Base-by-base conservation (phyloP, 345 rosid species). In the Cochlearia excelsa region DNA sequence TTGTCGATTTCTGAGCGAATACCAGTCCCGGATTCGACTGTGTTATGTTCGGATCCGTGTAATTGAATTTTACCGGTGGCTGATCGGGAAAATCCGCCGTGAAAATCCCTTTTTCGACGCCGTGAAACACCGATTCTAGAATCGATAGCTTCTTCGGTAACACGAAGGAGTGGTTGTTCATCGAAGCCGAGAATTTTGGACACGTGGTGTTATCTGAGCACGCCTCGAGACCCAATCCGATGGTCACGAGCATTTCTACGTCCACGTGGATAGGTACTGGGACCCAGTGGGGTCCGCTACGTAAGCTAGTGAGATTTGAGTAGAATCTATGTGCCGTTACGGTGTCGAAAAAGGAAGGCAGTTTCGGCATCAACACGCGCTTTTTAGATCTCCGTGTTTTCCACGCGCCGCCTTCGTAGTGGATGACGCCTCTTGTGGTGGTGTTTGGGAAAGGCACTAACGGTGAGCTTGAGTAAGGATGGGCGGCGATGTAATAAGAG, bases 401-500 rank as follows among this genome's bases (percentile, higher is more conserved):
- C 9, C 66, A 64, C 51, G 39, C 70, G 42, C 84, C 68, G 0
- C 81, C 61, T 1, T 53, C 48, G 41, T 89, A 92, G 16, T 67
- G 30, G 46, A 92, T 30, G 63, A 88, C 59, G 27, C 86, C 98
- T 26, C 90, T 76, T 0, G 97, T 80, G 38, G 98, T 83, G 1
- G 84, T 83, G 72, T 75, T 81, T 7, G 63, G 75, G 46, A 80
- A 81, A 0, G 55, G 28, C 0, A 62, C 37, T 7, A 30, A 38
- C 0, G 71, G 67, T 3, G 82, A 83, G 5, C 86, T 88, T 3
- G 57, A 65, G 52, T 88, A 92, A 1, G 90, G 67, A 34, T 65
- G 77, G 3, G 94, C 95, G 0, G 87, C 95, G 85, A 92, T 92
- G 74, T 84, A 86, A 69, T 84, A 88, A 37, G 90, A 92, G 7